A percentile compares a stretch with the other conserved stretches of the same genome.
These are phyloP conservation scores for Porodaedalea pini DNA, from an alignment of 1,284 basidiomycete genomes.

Conservation along the genomic window DNA sequence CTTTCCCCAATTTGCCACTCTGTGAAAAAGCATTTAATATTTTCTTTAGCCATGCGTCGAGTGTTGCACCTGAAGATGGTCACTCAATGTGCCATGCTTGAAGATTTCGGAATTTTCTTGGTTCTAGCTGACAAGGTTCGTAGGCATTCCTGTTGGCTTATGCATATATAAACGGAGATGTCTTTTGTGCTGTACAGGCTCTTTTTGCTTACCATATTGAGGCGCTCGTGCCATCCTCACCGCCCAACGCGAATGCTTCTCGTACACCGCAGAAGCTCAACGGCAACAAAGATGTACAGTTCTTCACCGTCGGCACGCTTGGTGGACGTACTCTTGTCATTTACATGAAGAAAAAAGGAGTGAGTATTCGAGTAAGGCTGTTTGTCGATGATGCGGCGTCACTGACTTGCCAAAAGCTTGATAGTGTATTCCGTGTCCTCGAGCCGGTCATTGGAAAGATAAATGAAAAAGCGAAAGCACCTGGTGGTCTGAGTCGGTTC, in stretches of 20 bases:
- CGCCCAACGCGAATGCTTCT: conserved; percentile 56
- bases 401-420: conserved; percentile 44
- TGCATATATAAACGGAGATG: neutral
- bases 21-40: conserved; percentile 12
- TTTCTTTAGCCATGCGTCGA: conserved; percentile 68
- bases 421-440: conserved; percentile 90
- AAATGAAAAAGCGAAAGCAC: conserved; percentile 67
- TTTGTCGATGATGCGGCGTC: conserved; percentile 1
- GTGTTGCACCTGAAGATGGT: conserved; percentile 89
- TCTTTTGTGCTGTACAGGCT: conserved; percentile 41
- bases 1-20: conserved; percentile 2
- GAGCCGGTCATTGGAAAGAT: conserved; percentile 89
- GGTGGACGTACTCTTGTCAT: conserved; percentile 84
- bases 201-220: conserved; percentile 92
- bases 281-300: conserved; percentile 86
- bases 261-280: conserved; percentile 85
- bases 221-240: conserved; percentile 85
- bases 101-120: conserved; percentile 93
- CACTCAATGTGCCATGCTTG: conserved; percentile 91
- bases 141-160: neutral
- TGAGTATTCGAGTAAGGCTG: conserved; percentile 36
- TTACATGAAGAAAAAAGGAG: conserved; percentile 94
- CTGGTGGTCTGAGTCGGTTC: conserved; percentile 66
- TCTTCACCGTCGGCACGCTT: conserved; percentile 89
- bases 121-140: conserved; percentile 87